Conservation (phyloP, 176 grass and related monocot genomes). For the Musa troglodytarum region DNA sequence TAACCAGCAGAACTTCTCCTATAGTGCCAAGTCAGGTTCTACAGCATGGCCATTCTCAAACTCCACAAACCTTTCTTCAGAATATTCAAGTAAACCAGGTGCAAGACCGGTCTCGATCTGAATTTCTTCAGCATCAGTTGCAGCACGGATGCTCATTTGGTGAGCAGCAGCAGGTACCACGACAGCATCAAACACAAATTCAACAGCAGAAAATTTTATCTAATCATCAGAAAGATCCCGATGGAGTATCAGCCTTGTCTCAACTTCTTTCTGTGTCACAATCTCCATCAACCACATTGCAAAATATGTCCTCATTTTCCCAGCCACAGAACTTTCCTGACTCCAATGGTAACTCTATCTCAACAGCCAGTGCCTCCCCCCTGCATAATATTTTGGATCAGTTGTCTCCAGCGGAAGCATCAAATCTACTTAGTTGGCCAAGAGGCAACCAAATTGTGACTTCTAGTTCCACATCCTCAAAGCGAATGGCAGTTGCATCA, state of each 20-base stretch:
- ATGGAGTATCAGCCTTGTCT: slow-evolving; percentile 37
- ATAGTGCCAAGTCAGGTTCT: slow-evolving; percentile 58
- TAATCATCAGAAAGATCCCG: slow-evolving; percentile 40
- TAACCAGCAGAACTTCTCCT: slow-evolving; percentile 29
- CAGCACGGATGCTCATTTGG: slow-evolving; percentile 36
- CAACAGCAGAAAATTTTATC: slow-evolving; percentile 50
- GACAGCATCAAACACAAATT: slow-evolving; percentile 48
- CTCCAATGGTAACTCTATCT: slow-evolving; percentile 39
- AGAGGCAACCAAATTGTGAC: slow-evolving; percentile 44
- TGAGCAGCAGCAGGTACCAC: slow-evolving; percentile 31
- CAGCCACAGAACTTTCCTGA: slow-evolving; percentile 58
- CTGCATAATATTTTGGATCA: slow-evolving; percentile 46
- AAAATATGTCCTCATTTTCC: slow-evolving; percentile 37
- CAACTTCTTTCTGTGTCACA: slow-evolving; percentile 31
- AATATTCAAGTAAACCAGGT: slow-evolving; percentile 33
- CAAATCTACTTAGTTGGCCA: slow-evolving; percentile 52
- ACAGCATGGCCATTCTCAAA: slow-evolving; percentile 60
- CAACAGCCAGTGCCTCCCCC: slow-evolving; percentile 31
- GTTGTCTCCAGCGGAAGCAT: slow-evolving; percentile 54
- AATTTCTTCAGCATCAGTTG: slow-evolving; percentile 54
- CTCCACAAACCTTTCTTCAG: slow-evolving; percentile 45
- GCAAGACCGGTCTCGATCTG: slow-evolving; percentile 48
- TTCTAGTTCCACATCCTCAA: slow-evolving; percentile 56
- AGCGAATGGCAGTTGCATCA: slow-evolving; percentile 66
- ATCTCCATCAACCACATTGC: slow-evolving; percentile 36